Conservation (phyloP, 306 rosid genomes). For the Carpinus fangiana region DNA sequence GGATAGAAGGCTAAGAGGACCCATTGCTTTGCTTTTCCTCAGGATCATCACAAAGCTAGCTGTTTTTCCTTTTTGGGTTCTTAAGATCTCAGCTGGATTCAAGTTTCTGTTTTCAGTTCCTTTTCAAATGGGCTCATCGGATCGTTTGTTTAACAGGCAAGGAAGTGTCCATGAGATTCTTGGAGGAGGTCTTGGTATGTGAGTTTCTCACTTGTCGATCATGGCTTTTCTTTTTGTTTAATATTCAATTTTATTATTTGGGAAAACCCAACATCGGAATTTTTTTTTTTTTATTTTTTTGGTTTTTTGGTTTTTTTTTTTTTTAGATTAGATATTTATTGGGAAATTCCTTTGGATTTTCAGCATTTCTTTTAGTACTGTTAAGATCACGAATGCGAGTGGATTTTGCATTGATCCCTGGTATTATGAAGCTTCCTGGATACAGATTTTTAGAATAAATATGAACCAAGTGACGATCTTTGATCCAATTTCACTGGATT, state of each 20-base stretch:
- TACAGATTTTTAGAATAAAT: neutral
- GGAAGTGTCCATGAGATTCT: constrained; percentile 75
- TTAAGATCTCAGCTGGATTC: constrained; percentile 43
- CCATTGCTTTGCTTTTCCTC: constrained; percentile 28
- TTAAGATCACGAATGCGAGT: neutral
- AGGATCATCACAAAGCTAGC: constrained; percentile 32
- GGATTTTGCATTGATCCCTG: constrained; percentile 2
- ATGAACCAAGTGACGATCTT: neutral
- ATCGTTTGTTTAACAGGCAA: constrained; percentile 63
- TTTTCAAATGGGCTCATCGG: constrained; percentile 68
- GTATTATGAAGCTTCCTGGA: neutral
- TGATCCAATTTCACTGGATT: constrained; percentile 11
- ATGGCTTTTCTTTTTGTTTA: neutral
- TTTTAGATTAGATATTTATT: neutral
- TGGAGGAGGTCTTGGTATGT: constrained; percentile 77
- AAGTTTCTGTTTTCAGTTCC: constrained; percentile 24
- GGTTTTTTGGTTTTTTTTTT: neutral
- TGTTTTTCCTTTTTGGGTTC: neutral
- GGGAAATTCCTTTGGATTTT: neutral
- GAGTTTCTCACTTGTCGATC: constrained; percentile 19
- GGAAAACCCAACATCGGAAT: neutral
- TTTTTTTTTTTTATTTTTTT: neutral
- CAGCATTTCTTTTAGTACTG: neutral
- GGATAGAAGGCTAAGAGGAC: constrained; percentile 15
- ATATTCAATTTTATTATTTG: neutral